Percentiles rank a stretch among this genome's conserved stretches.
Evolutionary conservation across 2,329 filamentous ascomycete genomes (phyloP).

Genomic region (Aphanoascus verrucosus): DNA sequence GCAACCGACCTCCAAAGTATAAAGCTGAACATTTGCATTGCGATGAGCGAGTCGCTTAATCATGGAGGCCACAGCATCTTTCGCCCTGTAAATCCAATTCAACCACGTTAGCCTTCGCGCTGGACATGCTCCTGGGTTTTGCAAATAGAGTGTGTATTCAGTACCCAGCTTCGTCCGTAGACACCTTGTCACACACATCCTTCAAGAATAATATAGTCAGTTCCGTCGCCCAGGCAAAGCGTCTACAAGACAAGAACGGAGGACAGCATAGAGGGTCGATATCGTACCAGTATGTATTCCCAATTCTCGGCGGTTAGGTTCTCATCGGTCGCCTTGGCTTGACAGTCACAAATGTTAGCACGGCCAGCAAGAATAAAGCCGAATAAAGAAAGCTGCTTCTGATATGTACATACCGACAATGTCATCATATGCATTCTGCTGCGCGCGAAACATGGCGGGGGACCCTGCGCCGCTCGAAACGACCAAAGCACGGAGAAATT

Average conservation of each 20-base stretch:
- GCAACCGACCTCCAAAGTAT: slow-evolving; percentile 65
- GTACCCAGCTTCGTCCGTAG: slow-evolving; percentile 40
- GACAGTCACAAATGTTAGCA: slow-evolving; percentile 22
- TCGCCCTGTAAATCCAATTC: slow-evolving; percentile 41
- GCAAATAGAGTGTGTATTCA: slow-evolving; percentile 3
- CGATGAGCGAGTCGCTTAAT: slow-evolving; percentile 87
- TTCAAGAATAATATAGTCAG: slow-evolving; percentile 20
- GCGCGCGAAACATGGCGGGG: slow-evolving; percentile 45
- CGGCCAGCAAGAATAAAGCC: not conserved
- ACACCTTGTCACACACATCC: slow-evolving; percentile 53
- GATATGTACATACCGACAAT: slow-evolving; percentile 47
- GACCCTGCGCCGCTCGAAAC: slow-evolving; percentile 6
- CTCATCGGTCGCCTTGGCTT: slow-evolving; percentile 86
- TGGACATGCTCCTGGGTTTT: not conserved
- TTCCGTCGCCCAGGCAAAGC: not conserved
- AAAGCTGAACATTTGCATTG: slow-evolving; percentile 92
- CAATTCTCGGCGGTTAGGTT: slow-evolving; percentile 83
- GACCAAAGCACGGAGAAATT: not conserved
- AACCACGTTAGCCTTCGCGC: not conserved
- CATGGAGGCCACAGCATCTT: slow-evolving; percentile 78
- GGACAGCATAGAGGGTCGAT: not conserved
- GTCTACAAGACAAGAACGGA: not conserved
- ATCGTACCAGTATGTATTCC: slow-evolving; percentile 54
- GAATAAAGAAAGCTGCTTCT: not conserved
- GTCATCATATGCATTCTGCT: slow-evolving; percentile 61